A percentile compares a stretch with the other conserved stretches of the same genome.
Evolutionary conservation across 2,329 filamentous ascomycete genomes (phyloP).

Genomic region (Cytospora piceae): DNA sequence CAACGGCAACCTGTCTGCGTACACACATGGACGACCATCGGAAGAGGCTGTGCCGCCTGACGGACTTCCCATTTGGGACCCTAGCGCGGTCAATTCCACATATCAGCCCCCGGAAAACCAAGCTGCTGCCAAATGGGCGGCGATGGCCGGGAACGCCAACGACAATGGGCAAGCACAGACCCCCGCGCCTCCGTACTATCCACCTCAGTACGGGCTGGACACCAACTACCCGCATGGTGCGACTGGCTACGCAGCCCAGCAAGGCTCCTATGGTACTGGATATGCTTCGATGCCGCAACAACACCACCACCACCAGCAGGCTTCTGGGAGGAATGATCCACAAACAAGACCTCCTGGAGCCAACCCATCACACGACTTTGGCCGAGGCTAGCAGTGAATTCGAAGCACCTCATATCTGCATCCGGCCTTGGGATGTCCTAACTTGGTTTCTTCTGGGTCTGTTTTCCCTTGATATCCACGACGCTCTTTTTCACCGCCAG

Average conservation of each 20-base stretch:
- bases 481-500: background rate
- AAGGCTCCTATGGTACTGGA: background rate
- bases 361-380: background rate
- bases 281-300: constrained; percentile 12
- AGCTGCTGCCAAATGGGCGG: constrained; percentile 37
- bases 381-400: background rate
- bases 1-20: constrained; percentile 72
- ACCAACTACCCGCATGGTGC: background rate
- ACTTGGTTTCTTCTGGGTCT: background rate
- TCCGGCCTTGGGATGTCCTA: background rate
- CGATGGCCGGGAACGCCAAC: constrained; percentile 29
- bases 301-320: background rate
- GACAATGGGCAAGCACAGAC: constrained; percentile 19
- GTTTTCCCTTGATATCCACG: background rate
- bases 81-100: constrained; percentile 39
- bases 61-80: constrained; percentile 65
- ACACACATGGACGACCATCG: constrained; percentile 62
- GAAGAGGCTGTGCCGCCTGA: constrained; percentile 66
- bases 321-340: constrained; percentile 7
- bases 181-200: background rate
- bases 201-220: constrained; percentile 5
- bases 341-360: background rate
- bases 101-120: constrained; percentile 45
- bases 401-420: background rate
- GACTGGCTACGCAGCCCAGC: constrained; percentile 13